A percentile compares a stretch with the other conserved stretches of the same genome.
Evolutionary conservation across 805 yeast species (phyloP).

Genomic region (Diddensiella caesifluorescens): DNA sequence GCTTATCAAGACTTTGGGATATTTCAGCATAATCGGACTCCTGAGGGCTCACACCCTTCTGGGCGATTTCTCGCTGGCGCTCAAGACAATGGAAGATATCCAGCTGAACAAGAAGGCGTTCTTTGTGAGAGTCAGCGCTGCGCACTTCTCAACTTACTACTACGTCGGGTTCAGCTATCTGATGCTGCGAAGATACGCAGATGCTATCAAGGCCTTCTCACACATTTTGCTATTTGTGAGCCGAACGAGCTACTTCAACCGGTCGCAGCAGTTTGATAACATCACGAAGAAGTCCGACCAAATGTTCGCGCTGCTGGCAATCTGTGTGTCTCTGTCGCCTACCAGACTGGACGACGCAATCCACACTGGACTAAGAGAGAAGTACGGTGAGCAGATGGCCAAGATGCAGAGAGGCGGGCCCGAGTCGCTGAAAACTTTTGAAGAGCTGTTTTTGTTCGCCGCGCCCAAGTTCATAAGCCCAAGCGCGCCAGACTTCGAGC

Average conservation of each 20-base stretch:
- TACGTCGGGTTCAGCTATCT: conserved; percentile 48
- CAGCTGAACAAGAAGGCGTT: conserved; percentile 45
- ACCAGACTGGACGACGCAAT: conserved; percentile 43
- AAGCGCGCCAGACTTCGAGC: conserved; percentile 33
- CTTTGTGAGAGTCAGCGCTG: conserved; percentile 44
- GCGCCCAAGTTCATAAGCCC: conserved; percentile 46
- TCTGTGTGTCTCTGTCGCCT: conserved; percentile 43
- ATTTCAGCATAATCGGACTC: conserved; percentile 45
- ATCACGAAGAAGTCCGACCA: conserved; percentile 46
- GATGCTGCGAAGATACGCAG: conserved; percentile 47
- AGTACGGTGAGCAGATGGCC: conserved; percentile 42
- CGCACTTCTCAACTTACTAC: conserved; percentile 48
- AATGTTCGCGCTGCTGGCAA: conserved; percentile 46
- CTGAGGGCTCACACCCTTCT: conserved; percentile 45
- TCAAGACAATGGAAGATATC: conserved; percentile 44
- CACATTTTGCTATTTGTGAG: conserved; percentile 44
- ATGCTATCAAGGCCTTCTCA: conserved; percentile 45
- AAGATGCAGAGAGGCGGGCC: conserved; percentile 41
- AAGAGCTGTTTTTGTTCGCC: conserved; percentile 43
- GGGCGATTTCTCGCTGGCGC: conserved; percentile 46
- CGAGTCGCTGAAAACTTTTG: conserved; percentile 38
- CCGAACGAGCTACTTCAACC: conserved; percentile 41
- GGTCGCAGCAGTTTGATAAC: conserved; percentile 42
- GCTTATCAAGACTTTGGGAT: conserved; percentile 43
- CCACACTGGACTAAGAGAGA: conserved; percentile 42